Base-by-base conservation (phyloP, 371 early-diverging fungal genomes). In the Lichtheimia corymbifera region DNA sequence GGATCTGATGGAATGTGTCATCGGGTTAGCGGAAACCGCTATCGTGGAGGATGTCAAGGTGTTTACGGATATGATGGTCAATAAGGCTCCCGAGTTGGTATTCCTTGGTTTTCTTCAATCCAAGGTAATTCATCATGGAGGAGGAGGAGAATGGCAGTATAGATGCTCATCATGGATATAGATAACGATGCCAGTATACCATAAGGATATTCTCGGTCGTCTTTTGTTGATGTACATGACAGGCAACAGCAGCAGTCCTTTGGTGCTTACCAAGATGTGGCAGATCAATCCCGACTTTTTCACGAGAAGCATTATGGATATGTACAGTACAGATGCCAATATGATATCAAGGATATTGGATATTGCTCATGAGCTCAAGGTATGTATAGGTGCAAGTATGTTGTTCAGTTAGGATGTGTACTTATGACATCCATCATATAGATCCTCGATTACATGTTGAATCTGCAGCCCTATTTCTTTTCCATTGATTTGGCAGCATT, bases 401-500 rank as follows among this genome's bases (percentile, higher is more conserved):
- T 2, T 35, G 5, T 0, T 35, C 35, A 9, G 9, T 35, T 35
- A 35, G 6, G 6, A 56, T 14, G 0, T 47, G 53, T 42, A 45
- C 4, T 60, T 35, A 35, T 9, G 6, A 28, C 9, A 1, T 35
- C 3, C 13, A 22, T 0, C 14, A 43, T 45, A 92, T 45, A 92
- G 91, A 88, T 91, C 5, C 71, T 95, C 20, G 74, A 86, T 22
- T 76, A 79, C 42, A 83, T 95, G 30, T 78, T 95, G 49, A 88
- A 90, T 52, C 71, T 82, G 6, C 85, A 88, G 56, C 83, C 88
- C 0, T 90, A 82, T 61, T 65, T 77, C 14, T 94, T 94, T 67
- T 71, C 92, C 0, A 91, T 96, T 53, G 96, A 94, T 55, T 70
- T 96, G 35, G 95, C 95, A 15, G 87, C 92, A 0, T 72, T 96